Evolutionary conservation across 2,329 filamentous ascomycete genomes (phyloP).

Genomic region (Ophiostoma quercus): DNA sequence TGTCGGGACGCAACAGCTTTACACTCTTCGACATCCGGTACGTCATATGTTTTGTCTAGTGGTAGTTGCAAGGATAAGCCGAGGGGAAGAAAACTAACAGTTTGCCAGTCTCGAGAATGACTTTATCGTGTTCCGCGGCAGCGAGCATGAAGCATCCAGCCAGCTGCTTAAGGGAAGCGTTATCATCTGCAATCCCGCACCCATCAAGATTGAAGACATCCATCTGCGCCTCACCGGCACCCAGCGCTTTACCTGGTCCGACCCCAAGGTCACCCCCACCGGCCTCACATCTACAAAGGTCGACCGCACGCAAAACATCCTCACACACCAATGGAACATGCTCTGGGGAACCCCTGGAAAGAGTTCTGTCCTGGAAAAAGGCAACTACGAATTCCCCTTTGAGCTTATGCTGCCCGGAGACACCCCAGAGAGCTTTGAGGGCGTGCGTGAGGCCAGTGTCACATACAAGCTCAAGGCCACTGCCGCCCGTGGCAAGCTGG

Average conservation of each 20-base stretch:
- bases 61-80: background rate
- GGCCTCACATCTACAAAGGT: constrained; percentile 56
- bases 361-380: constrained; percentile 58
- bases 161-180: constrained; percentile 68
- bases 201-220: constrained; percentile 67
- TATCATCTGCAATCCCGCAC: constrained; percentile 65
- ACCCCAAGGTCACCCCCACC: constrained; percentile 49
- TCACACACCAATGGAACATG: constrained; percentile 63
- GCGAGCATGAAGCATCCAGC: constrained; percentile 68
- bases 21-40: constrained; percentile 57
- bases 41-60: constrained; percentile 28
- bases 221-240: constrained; percentile 66
- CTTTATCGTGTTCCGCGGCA: constrained; percentile 72
- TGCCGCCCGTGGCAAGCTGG: constrained; percentile 78
- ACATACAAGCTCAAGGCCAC: constrained; percentile 89
- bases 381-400: constrained; percentile 82
- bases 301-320: constrained; percentile 55
- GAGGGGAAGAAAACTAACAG: background rate
- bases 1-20: constrained; percentile 47
- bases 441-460: constrained; percentile 77
- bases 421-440: constrained; percentile 83
- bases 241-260: constrained; percentile 57
- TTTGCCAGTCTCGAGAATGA: constrained; percentile 63
- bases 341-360: constrained; percentile 57
- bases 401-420: constrained; percentile 66